Conservation (phyloP, 805 yeast species). For the Cyberlindnera suaveolens region DNA sequence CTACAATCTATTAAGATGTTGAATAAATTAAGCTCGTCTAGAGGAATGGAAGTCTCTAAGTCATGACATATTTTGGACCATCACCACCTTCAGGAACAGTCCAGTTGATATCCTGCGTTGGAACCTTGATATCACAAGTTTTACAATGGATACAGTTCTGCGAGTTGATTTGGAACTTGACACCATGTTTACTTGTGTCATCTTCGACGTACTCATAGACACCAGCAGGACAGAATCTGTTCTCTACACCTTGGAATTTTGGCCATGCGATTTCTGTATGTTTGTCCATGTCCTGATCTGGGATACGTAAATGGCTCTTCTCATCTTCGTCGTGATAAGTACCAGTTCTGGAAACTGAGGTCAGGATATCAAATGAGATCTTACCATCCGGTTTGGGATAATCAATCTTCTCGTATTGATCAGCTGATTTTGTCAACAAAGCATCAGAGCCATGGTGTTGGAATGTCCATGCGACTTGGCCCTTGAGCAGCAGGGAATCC, state of each 20-base stretch:
- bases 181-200: conserved; percentile 49
- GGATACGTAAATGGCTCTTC: conserved; percentile 75
- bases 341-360: conserved; percentile 95
- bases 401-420: conserved; percentile 59
- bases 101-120: conserved; percentile 93
- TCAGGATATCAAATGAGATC: conserved; percentile 83
- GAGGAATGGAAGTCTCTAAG: conserved; percentile 28
- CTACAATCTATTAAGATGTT: background rate
- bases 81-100: conserved; percentile 98
- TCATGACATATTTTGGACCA: conserved; percentile 93
- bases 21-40: background rate
- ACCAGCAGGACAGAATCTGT: conserved; percentile 96
- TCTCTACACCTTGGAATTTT: conserved; percentile 79
- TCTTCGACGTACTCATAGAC: conserved; percentile 88
- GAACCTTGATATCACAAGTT: conserved; percentile 96
- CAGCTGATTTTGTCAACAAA: conserved; percentile 61
- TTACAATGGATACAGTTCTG: conserved; percentile 98
- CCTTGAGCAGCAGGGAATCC: conserved; percentile 70
- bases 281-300: conserved; percentile 52
- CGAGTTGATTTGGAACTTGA: conserved; percentile 85
- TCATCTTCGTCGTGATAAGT: conserved; percentile 95
- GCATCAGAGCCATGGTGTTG: conserved; percentile 67
- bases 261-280: conserved; percentile 72
- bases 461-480: conserved; percentile 86
- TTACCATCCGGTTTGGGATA: conserved; percentile 97